A percentile compares a stretch with the other conserved stretches of the same genome.
Conservation (phyloP, 148 eudicot species). For the Silene conica region DNA sequence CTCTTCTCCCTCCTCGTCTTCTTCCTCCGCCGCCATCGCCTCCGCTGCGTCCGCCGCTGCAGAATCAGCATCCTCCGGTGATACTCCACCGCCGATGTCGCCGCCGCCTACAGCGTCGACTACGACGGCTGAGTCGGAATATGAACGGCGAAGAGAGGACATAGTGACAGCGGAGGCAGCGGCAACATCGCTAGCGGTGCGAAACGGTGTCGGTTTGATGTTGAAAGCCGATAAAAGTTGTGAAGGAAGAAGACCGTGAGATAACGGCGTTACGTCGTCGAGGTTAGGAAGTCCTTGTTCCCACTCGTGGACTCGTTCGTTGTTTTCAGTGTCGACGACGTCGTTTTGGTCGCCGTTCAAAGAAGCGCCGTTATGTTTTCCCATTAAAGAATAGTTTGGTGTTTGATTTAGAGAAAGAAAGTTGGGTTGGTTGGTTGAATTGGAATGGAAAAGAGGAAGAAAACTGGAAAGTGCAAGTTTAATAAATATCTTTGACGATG, state of each 20-base stretch:
- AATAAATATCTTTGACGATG: background rate
- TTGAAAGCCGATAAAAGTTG: slow-evolving; percentile 26
- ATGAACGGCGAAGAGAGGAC: slow-evolving; percentile 10
- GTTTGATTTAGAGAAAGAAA: slow-evolving; percentile 18
- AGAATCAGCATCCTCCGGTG: slow-evolving; percentile 8
- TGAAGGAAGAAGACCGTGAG: slow-evolving; percentile 20
- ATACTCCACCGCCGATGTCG: background rate
- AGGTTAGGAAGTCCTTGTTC: slow-evolving; percentile 26
- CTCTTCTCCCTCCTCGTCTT: slow-evolving; percentile 9
- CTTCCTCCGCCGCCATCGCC: slow-evolving; percentile 10
- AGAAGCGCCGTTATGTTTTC: no score
- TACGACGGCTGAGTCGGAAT: background rate
- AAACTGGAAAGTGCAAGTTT: background rate
- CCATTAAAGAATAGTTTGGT: background rate
- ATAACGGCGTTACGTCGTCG: slow-evolving; percentile 30
- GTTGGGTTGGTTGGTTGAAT: slow-evolving; percentile 3
- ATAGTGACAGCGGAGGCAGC: slow-evolving; percentile 22
- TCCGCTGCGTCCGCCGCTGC: slow-evolving; percentile 22
- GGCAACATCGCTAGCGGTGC: slow-evolving; percentile 22
- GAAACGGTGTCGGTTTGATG: slow-evolving; percentile 27
- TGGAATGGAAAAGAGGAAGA: background rate
- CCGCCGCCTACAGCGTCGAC: background rate
- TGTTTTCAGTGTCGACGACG: background rate
- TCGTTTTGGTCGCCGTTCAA: no score
- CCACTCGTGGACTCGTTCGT: slow-evolving; percentile 29